A percentile compares a stretch with the other conserved stretches of the same genome.
These are phyloP conservation scores for Ceratocystis papillata DNA, from an alignment of 2,329 filamentous ascomycete species.

Conservation along the genomic window DNA sequence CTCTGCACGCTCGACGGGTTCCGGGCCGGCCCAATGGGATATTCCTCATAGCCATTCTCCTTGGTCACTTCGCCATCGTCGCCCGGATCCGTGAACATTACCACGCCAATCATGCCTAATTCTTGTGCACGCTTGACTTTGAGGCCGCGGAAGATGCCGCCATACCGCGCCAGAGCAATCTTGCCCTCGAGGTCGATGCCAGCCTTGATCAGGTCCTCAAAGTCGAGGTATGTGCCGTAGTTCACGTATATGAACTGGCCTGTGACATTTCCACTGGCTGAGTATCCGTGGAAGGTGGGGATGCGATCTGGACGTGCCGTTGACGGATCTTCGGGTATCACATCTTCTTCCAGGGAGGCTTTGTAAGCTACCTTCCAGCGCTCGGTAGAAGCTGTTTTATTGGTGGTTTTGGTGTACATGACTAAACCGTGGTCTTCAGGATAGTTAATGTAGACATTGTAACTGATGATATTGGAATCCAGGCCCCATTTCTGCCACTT, in stretches of 20 bases:
- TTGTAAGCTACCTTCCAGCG: conserved; percentile 59
- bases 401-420: conserved; percentile 44
- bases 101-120: conserved; percentile 71
- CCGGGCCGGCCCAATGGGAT: conserved; percentile 77
- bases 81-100: conserved; percentile 81
- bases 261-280: conserved; percentile 83
- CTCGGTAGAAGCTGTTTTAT: conserved; percentile 27
- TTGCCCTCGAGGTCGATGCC: conserved; percentile 71
- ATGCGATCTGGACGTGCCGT: conserved; percentile 60
- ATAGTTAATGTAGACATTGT: conserved; percentile 70
- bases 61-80: conserved; percentile 77
- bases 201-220: conserved; percentile 64
- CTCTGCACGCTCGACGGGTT: conserved; percentile 83
- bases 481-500: conserved; percentile 64
- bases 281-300: conserved; percentile 91
- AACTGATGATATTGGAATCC: conserved; percentile 51
- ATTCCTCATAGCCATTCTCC: conserved; percentile 64
- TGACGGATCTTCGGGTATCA: conserved; percentile 72
- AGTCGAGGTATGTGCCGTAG: conserved; percentile 79
- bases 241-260: conserved; percentile 81
- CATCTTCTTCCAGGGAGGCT: conserved; percentile 72
- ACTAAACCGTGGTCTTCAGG: conserved; percentile 60
- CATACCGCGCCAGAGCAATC: conserved; percentile 79
- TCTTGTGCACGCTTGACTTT: conserved; percentile 91
- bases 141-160: conserved; percentile 73